Base-by-base conservation (phyloP, 2,329 filamentous ascomycete genomes). In the Cordyceps cateniannulata region DNA sequence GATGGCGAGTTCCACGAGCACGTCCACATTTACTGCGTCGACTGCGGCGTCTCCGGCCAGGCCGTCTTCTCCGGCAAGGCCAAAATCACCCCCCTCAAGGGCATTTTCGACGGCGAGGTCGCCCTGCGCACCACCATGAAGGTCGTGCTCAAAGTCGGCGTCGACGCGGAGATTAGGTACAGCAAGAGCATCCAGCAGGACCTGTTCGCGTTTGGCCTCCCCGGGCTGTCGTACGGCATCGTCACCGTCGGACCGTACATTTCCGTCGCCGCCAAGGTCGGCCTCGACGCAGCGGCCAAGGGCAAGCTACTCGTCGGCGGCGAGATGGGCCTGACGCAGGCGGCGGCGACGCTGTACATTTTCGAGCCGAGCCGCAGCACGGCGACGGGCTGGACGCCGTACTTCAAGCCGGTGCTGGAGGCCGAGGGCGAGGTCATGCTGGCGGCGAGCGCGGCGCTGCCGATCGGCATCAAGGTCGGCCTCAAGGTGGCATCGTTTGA, bases 11-110 rank as follows among this genome's bases (percentile, higher is more conserved):
- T 64, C 5, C 59, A 62, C 12, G 63, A 58, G 5, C 66, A 67
- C 47, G 51, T 71, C 51, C 66, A 70, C 63, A 54, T 71, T 45
- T 72, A 65, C 62, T 72, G 71, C 45, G 71, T 72, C 35, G 66
- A 65, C 40, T 72, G 70, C 56, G 69, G 69, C 25, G 65, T 69
- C 5, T 63, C 64, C 3, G 72, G 71, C 18, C 65, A 60, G 14
- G 68, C 66, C 16, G 63, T 65, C 9, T 56, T 72, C 35, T 65
- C 67, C 0, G 70, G 69, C 42, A 63, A 64, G n/a, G 69, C 67
- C 29, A 61, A 65, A 12, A 69, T 66, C 62, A 66, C 63, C 24
- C 65, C 66, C 1, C 38, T 68, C 9, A 64, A 65, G 14, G 69
- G 68, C 53, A 63, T 71, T 61, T 64, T 64, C 24, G 52, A 66